phyloP scores from a whole-genome alignment of 208 protist species.

The Trypanosomatidae sp. region DNA sequence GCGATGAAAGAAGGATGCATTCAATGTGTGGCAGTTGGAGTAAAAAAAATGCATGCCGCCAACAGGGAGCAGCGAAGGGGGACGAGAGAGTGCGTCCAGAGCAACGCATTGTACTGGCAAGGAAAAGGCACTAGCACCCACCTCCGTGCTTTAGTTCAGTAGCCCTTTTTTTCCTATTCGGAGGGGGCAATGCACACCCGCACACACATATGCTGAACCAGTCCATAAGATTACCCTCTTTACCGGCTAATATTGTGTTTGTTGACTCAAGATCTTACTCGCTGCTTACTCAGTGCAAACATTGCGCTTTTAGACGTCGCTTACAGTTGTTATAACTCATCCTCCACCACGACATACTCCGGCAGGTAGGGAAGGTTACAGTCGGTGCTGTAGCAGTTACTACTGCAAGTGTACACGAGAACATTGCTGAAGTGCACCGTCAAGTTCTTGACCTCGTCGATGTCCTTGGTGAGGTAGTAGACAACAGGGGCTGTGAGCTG shows the following conservation, averaged over 20 bases:
- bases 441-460: constrained; percentile 54
- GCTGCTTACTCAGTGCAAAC: not conserved
- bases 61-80: not conserved
- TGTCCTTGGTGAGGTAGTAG: constrained; percentile 76
- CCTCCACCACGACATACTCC: constrained; percentile 77
- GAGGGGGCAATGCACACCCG: not conserved
- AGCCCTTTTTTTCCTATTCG: not conserved
- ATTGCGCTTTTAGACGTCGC: not conserved
- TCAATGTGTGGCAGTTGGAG: too few species aligned
- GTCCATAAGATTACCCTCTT: not conserved
- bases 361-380: constrained; percentile 47
- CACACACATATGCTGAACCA: not conserved
- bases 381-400: constrained; percentile 49
- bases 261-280: not conserved
- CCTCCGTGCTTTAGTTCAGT: not conserved
- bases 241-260: not conserved
- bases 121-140: not conserved
- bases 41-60: not conserved
- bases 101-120: not conserved
- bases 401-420: constrained; percentile 75
- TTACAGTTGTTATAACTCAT: constrained; percentile 56
- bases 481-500: constrained; percentile 81
- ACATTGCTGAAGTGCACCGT: constrained; percentile 84
- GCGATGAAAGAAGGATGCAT: not conserved
- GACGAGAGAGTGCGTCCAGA: not conserved